Base-by-base conservation (phyloP, 345 rosid species). In the Trapa bicornis region DNA sequence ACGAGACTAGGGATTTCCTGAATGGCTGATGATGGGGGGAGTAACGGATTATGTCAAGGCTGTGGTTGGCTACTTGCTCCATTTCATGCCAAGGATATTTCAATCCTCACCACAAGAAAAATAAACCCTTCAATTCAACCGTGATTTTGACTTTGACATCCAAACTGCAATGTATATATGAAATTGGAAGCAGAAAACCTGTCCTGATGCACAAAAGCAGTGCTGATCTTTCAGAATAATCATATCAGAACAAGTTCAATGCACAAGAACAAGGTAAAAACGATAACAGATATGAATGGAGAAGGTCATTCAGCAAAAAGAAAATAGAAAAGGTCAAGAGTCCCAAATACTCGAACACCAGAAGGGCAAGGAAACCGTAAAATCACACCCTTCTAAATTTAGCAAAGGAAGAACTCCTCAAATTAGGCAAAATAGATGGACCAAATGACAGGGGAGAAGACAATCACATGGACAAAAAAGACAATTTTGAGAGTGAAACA, bases 11-110 rank as follows among this genome's bases (percentile, higher is more conserved):
- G 39, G 79, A 71, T 70, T 77, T 84, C 70, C 75, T 39, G 68
- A n/a, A 67, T 53, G 81, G 85, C 66, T 84, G 80, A 74, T 80
- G 80, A 48, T 58, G 63, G 5, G 85, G 85, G 32, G 87, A 80
- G 79, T 86, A 86, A 77, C 84, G 81, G 33, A 87, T 72, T 66
- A 85, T 81, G 78, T 85, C 90, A 68, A 74, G 88, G 68, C 80
- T 64, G 45, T 68, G 65, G 63, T 75, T 35, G 38, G 63, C 63
- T 32, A 58, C 63, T 58, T 33, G 81, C 79, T 76, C 89, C 92
- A 86, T 80, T 77, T 70, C 14, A 58, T 58, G 15, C 70, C 72
- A 70, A 68, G 69, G 70, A 75, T 22, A 22, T 64, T 75, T 75
- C 65, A 75, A 78, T 71, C 80, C 75, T 77, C 80, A 70, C 78